Conservation (phyloP, 75 land plant genomes). For the Picea glauca region DNA sequence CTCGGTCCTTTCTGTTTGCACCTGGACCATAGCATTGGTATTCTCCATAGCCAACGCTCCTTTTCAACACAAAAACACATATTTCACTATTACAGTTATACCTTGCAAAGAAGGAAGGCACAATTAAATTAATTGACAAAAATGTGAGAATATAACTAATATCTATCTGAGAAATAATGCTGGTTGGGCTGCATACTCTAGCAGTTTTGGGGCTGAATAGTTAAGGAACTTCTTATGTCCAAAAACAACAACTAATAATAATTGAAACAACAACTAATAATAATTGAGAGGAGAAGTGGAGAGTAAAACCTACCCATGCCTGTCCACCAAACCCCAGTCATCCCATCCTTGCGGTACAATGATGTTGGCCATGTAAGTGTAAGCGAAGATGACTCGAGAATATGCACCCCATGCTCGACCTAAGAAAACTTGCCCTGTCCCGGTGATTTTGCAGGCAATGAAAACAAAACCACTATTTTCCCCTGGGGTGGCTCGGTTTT, state of each 20-base stretch:
- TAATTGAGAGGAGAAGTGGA: not conserved
- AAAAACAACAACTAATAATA: too few species aligned
- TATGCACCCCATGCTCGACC: slow-evolving; percentile 81
- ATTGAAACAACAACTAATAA: too few species aligned
- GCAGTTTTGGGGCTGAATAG: too few species aligned
- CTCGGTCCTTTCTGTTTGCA: slow-evolving; percentile 35
- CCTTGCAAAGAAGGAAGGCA: too few species aligned
- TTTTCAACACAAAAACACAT: slow-evolving; percentile 7
- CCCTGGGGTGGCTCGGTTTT: slow-evolving; percentile 30
- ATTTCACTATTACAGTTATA: too few species aligned
- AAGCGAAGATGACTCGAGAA: slow-evolving; percentile 55
- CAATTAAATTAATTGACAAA: too few species aligned
- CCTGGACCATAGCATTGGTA: slow-evolving; percentile 62
- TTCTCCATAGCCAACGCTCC: slow-evolving; percentile 57
- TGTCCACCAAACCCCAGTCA: not conserved
- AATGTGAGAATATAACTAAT: too few species aligned
- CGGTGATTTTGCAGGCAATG: slow-evolving; percentile 49
- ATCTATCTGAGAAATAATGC: too few species aligned
- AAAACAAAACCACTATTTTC: slow-evolving; percentile 69
- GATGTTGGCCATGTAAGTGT: slow-evolving; percentile 54
- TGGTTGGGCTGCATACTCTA: too few species aligned
- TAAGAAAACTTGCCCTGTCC: slow-evolving; percentile 51
- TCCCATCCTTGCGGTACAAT: slow-evolving; percentile 63
- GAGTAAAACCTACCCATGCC: not conserved
- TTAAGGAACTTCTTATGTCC: too few species aligned